Evolutionary conservation across 352 stramenopile genomes (phyloP).

Genomic region (Pythium utonaiense): DNA sequence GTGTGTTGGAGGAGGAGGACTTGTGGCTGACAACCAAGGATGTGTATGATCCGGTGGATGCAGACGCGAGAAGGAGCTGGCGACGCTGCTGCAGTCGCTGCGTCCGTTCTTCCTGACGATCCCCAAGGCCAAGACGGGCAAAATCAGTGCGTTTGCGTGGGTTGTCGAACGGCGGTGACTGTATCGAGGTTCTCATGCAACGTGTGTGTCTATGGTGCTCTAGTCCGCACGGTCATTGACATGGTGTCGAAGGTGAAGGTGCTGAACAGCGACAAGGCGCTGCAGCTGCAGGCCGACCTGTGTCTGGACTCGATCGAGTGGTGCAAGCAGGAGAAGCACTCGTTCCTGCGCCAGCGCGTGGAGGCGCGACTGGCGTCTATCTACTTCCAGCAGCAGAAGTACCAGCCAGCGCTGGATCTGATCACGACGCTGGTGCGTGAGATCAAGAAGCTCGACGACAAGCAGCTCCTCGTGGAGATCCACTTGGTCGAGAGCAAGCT

Average conservation of each 20-base stretch:
- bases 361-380: slow-evolving; percentile 93
- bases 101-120: slow-evolving; percentile 94
- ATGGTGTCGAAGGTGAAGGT: slow-evolving; percentile 92
- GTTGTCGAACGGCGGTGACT: not conserved
- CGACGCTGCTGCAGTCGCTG: slow-evolving; percentile 82
- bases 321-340: slow-evolving; percentile 93
- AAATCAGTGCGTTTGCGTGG: slow-evolving; percentile 85
- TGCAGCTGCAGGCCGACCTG: slow-evolving; percentile 93
- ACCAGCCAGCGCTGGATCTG: slow-evolving; percentile 90
- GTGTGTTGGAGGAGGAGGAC: not conserved
- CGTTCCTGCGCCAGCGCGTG: slow-evolving; percentile 98
- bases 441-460: slow-evolving; percentile 99
- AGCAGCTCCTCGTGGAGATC: slow-evolving; percentile 98
- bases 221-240: slow-evolving; percentile 97
- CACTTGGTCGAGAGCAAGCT: slow-evolving; percentile 98
- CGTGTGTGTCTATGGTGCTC: not conserved
- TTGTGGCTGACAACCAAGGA: not conserved
- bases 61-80: slow-evolving; percentile 80
- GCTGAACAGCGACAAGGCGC: slow-evolving; percentile 85
- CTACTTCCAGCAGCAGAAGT: slow-evolving; percentile 90
- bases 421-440: slow-evolving; percentile 94
- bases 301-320: slow-evolving; percentile 95
- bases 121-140: slow-evolving; percentile 97
- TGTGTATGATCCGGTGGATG: not conserved
- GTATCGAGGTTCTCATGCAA: not conserved